Evolutionary conservation across 2,329 filamentous ascomycete species (phyloP).

Genomic region (Verticillium nonalfalfae): DNA sequence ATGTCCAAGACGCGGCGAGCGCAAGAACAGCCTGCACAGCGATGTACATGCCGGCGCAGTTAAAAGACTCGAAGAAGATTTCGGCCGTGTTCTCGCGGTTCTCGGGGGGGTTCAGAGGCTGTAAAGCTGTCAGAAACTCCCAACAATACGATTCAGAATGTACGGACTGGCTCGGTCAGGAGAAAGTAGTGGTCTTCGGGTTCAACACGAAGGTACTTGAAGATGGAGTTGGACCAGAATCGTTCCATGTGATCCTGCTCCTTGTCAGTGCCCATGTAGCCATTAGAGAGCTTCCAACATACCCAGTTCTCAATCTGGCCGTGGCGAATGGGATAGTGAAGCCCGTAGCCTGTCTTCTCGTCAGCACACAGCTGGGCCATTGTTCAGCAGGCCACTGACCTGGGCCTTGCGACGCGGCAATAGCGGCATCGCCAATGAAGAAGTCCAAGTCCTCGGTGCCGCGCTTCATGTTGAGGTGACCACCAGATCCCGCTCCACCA

Average conservation of each 20-base stretch:
- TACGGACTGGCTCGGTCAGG: slow-evolving; percentile 84
- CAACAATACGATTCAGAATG: slow-evolving; percentile 2
- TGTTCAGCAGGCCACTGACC: slow-evolving; percentile 39
- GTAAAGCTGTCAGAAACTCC: slow-evolving; percentile 10
- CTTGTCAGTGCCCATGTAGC: slow-evolving; percentile 17
- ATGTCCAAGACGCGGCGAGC: slow-evolving; percentile 96
- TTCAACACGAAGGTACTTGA: slow-evolving; percentile 97
- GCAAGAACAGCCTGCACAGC: slow-evolving; percentile 96
- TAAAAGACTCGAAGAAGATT: slow-evolving; percentile 99
- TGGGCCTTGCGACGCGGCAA: slow-evolving; percentile 75
- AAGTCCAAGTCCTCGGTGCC: slow-evolving; percentile 97
- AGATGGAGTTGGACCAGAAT: slow-evolving; percentile 99
- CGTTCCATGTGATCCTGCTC: slow-evolving; percentile 93
- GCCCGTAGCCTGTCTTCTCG: slow-evolving; percentile 65
- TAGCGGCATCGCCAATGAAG: slow-evolving; percentile 96
- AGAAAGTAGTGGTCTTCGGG: slow-evolving; percentile 99
- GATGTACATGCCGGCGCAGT: slow-evolving; percentile 97
- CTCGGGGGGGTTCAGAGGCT: slow-evolving; percentile 96
- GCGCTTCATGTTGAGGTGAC: slow-evolving; percentile 83
- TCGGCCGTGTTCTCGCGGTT: slow-evolving; percentile 99
- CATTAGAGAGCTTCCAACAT: slow-evolving; percentile 20
- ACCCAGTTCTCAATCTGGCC: slow-evolving; percentile 99
- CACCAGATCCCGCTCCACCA: slow-evolving; percentile 75
- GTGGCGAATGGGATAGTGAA: slow-evolving; percentile 96
- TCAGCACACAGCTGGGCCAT: slow-evolving; percentile 4